phyloP scores from a whole-genome alignment of 140 eudicot species.

The Erigeron philadelphicus region DNA sequence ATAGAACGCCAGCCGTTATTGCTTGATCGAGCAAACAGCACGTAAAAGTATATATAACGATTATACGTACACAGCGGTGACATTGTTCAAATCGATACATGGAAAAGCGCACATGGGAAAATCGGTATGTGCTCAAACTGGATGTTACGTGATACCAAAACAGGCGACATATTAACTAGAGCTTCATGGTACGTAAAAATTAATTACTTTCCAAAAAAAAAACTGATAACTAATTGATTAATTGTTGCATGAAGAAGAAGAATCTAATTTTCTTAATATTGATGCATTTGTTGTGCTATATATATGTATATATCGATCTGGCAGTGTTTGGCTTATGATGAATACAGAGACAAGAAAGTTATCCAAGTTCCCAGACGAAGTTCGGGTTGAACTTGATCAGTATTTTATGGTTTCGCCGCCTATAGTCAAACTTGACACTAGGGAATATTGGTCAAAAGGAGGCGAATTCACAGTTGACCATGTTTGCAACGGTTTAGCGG shows the following conservation, averaged over 20 bases:
- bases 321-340: constrained; percentile 64
- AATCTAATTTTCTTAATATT: not conserved
- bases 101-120: constrained; percentile 57
- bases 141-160: constrained; percentile 35
- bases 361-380: constrained; percentile 59
- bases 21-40: too few relatives aligned
- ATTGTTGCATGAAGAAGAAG: too few relatives aligned
- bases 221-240: too few relatives aligned
- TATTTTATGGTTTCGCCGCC: constrained; percentile 43
- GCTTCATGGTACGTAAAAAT: too few relatives aligned
- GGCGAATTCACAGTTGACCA: constrained; percentile 10
- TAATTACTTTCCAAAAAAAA: too few relatives aligned
- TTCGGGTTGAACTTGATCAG: constrained; percentile 44
- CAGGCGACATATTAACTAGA: constrained; percentile 42
- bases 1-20: too few relatives aligned
- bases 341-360: constrained; percentile 56
- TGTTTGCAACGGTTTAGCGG: constrained; percentile 23
- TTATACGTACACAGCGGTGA: too few relatives aligned
- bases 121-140: constrained; percentile 51
- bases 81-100: constrained; percentile 53
- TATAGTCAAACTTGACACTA: constrained; percentile 25
- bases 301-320: not conserved
- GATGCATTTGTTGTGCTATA: not conserved
- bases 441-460: constrained; percentile 17
- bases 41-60: too few relatives aligned